Evolutionary conservation across 2,329 filamentous ascomycete genomes (phyloP).

Genomic region (Paraphoma sp.): DNA sequence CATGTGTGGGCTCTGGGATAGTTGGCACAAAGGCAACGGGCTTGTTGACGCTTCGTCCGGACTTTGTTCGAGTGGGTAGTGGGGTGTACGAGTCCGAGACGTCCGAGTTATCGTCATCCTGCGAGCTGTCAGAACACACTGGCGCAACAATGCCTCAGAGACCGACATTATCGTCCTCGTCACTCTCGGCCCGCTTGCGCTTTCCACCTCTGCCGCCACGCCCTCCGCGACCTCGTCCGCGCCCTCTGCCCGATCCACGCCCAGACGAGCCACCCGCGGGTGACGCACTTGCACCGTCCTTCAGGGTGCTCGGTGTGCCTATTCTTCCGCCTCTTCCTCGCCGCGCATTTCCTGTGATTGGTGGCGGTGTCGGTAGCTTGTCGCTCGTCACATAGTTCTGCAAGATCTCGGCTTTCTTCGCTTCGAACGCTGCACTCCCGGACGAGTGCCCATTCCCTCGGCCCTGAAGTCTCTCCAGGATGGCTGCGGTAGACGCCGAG

Average conservation of each 20-base stretch:
- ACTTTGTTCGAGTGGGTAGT: constrained; percentile 73
- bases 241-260: constrained; percentile 46
- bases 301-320: constrained; percentile 39
- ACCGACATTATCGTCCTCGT: constrained; percentile 45
- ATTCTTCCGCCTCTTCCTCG: constrained; percentile 44
- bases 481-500: constrained; percentile 51
- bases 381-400: constrained; percentile 55
- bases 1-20: constrained; percentile 55
- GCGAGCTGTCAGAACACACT: constrained; percentile 20
- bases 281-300: constrained; percentile 36
- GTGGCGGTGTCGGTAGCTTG: constrained; percentile 48
- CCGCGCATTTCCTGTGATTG: constrained; percentile 35
- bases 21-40: constrained; percentile 68
- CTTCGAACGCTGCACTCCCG: constrained; percentile 52
- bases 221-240: constrained; percentile 42
- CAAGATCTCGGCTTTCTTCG: constrained; percentile 54
- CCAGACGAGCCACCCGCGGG: constrained; percentile 29
- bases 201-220: constrained; percentile 48
- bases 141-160: constrained; percentile 1
- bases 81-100: constrained; percentile 58
- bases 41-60: constrained; percentile 74
- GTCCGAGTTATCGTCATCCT: constrained; percentile 47
- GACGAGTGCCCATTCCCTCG: constrained; percentile 40
- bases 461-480: constrained; percentile 48
- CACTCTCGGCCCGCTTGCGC: constrained; percentile 48